Evolutionary conservation across 2,329 filamentous ascomycete species (phyloP), one percentile per base, ranked within the genome.

Genomic region (Fusarium clavum): DNA sequence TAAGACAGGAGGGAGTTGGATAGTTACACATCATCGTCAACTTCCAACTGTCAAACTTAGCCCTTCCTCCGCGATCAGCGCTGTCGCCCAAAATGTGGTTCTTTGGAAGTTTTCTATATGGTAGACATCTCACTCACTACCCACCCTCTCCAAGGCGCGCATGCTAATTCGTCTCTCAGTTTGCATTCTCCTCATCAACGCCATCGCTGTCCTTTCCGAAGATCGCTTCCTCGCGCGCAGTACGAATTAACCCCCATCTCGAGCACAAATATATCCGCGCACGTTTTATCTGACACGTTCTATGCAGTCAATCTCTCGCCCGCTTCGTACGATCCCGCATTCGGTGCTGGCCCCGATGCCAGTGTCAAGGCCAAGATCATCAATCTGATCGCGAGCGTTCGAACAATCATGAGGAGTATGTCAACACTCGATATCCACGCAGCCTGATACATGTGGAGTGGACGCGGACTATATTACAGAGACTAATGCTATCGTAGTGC

Each of bases 201-300:
- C 94, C 72, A 91, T 98, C 78, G 94, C 94, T 70, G 90, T 98
- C 78, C 91, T 98, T 71, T 97, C 94, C 75, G 94, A 97, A 88
- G 94, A 97, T 83, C 92, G 94, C 68, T 97, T 97, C 81, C 92
- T 97, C 72, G 82, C 92, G 83, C 91, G 80, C 74, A 97, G 81
- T 82, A 78, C 71, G 80, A 66, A 20, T 38, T 49, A 29, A 27
- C 45, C 58, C 34, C 52, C 18, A 40, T 20, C 22, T 22, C 22
- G 40, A 51, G 27, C 11, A 25, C 24, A 49, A 11, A 16, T 25
- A 22, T 22, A 32, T 13, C 14, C 13, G n/a, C 51, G 25, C 60
- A 46, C 27, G 14, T 22, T 44, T 51, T 41, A 24, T 68, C 56
- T 77, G 54, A 76, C 64, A 44, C 6, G 6, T 14, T 29, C 45